Percentiles rank a stretch among this genome's conserved stretches.
phyloP scores from a whole-genome alignment of 139 green algal genomes.

The Eudorina sp. region DNA sequence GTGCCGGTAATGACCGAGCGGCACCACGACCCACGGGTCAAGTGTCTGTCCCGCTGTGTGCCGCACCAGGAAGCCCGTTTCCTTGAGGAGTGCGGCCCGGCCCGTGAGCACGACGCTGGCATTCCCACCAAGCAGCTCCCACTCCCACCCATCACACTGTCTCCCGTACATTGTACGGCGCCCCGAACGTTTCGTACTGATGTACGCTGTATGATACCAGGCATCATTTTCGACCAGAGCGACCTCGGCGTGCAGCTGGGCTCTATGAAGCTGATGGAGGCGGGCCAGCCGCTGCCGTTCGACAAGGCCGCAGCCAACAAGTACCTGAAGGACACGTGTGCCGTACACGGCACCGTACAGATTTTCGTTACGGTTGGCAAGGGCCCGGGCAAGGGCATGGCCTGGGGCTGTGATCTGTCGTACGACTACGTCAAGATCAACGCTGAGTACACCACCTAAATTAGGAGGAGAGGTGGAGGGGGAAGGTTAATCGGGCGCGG shows the following conservation, averaged over 20 bases:
- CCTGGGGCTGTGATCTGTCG: slow-evolving; percentile 92
- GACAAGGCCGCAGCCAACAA: slow-evolving; percentile 87
- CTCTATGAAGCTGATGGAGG: slow-evolving; percentile 90
- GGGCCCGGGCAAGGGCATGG: slow-evolving; percentile 76
- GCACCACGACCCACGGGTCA: no score
- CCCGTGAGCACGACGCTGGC: no score
- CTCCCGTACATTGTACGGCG: no score
- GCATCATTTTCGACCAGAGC: slow-evolving; percentile 89
- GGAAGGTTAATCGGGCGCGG: no score
- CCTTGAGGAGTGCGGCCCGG: no score
- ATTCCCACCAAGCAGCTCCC: no score
- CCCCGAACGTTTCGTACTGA: no score
- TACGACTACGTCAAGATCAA: slow-evolving; percentile 99
- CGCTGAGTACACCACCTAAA: slow-evolving; percentile 64
- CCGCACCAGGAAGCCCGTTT: no score
- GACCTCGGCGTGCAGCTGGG: slow-evolving; percentile 90
- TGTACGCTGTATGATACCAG: slow-evolving; percentile 62
- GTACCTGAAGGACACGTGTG: slow-evolving; percentile 91
- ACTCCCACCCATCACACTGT: no score
- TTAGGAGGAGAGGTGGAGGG: no score
- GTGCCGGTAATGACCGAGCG: no score
- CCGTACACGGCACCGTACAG: slow-evolving; percentile 89
- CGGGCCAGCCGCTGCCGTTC: slow-evolving; percentile 94
- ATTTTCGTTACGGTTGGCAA: slow-evolving; percentile 70
- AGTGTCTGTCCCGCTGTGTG: no score